Evolutionary conservation across 2,329 filamentous ascomycete genomes (phyloP), one percentile per base, ranked within the genome.

Genomic region (Fusarium sp.): DNA sequence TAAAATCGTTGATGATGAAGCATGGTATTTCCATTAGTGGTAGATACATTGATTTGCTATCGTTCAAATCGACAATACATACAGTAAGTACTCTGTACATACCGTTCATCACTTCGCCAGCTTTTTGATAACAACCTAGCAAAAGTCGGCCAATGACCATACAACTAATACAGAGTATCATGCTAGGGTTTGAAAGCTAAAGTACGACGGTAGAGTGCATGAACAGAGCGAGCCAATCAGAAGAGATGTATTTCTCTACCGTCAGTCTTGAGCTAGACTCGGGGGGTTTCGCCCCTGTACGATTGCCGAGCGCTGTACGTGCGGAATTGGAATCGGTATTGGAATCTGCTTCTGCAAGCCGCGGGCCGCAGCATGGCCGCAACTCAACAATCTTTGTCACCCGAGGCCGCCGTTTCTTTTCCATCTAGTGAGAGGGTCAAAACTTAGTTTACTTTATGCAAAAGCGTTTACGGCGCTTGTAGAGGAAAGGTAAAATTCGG

Each of bases 231-330:
- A 22, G 13, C 72, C 72, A 74, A 74, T 74, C 38, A 62, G 18
- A 25, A 40, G 29, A 30, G 25, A 66, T 58, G 69, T 75, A 75
- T 74, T 75, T 72, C 63, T 62, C 60, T 60, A 58, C 60, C 20
- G 27, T 24, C 47, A 64, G 69, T 49, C 60, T 52, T 62, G 59
- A 62, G 65, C 69, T 65, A 66, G 69, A 69, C 65, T 71, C 68
- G 68, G 64, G 53, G 56, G 44, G 60, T 44, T 69, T 63, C 47
- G 38, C 24, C 56, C 55, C 48, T 62, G 55, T 46, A 49, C 55
- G 41, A 40, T 38, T 44, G 18, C 46, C 49, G 20, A 43, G 25
- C 27, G 24, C 12, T 38, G 38, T 27, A 55, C 18, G 43, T 55
- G 63, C 44, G 48, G 61, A 34, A 22, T 41, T 65, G 18, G 34